Conservation (phyloP, 805 yeast species). For the Torulaspora quercuum region DNA sequence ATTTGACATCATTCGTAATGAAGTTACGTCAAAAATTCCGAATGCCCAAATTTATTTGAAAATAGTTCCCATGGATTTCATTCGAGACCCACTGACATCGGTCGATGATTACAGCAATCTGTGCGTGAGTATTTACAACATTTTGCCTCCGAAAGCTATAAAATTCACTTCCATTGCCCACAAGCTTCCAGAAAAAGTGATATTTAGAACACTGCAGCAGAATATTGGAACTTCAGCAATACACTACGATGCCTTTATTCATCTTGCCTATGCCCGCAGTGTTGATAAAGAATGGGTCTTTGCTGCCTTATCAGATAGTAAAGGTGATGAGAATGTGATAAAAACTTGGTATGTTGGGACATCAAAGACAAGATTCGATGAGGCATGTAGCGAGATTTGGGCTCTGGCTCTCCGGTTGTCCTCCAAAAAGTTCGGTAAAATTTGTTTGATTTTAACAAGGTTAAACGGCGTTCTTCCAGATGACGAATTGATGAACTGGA, state of each 20-base stretch:
- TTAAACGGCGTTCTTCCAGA: slow-evolving; percentile 73
- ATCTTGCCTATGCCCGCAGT: slow-evolving; percentile 81
- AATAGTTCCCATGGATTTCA: slow-evolving; percentile 42
- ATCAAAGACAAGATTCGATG: slow-evolving; percentile 43
- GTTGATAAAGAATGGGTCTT: slow-evolving; percentile 79
- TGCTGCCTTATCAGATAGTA: slow-evolving; percentile 87
- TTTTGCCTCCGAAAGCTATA: slow-evolving; percentile 37
- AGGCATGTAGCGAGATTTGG: slow-evolving; percentile 67
- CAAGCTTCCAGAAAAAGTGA: slow-evolving; percentile 43
- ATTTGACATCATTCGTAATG: slow-evolving; percentile 46
- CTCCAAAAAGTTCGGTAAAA: slow-evolving; percentile 45
- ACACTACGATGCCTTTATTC: slow-evolving; percentile 65
- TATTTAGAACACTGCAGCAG: slow-evolving; percentile 42
- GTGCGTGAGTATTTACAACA: slow-evolving; percentile 55
- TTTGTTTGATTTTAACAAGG: slow-evolving; percentile 63
- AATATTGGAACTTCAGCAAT: slow-evolving; percentile 22
- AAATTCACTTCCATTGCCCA: slow-evolving; percentile 41
- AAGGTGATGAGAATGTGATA: slow-evolving; percentile 58
- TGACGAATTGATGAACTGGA: slow-evolving; percentile 78
- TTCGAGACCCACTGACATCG: slow-evolving; percentile 35
- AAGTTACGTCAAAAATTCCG: slow-evolving; percentile 33
- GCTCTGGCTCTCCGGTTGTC: slow-evolving; percentile 49
- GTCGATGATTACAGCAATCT: slow-evolving; percentile 39
- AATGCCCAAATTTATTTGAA: slow-evolving; percentile 36
- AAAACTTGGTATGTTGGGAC: slow-evolving; percentile 59